Conservation (phyloP, 345 rosid genomes). For the Linum lewisii region DNA sequence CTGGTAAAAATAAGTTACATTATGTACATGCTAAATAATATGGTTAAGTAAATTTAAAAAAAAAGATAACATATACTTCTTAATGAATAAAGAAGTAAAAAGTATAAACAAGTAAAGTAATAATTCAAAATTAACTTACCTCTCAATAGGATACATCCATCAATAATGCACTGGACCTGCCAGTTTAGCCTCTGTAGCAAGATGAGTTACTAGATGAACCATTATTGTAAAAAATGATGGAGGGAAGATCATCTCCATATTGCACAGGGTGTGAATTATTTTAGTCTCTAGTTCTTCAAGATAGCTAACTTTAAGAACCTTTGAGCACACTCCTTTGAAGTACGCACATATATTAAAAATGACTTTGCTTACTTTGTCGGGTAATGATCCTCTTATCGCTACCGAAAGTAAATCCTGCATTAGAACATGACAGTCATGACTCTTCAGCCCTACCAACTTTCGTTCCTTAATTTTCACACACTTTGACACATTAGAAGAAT, state of each 20-base stretch:
- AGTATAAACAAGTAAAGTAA: too few species aligned
- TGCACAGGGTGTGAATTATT: background rate
- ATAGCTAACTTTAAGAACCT: background rate
- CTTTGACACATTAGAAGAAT: background rate
- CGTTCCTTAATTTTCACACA: background rate
- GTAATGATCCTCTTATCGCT: background rate
- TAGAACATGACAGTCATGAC: constrained; percentile 2
- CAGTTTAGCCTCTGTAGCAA: background rate
- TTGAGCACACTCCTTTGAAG: background rate
- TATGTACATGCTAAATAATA: too few species aligned
- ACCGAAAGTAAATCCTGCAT: background rate
- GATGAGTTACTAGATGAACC: background rate
- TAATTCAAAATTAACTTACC: background rate
- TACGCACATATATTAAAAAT: background rate
- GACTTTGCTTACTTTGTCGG: background rate
- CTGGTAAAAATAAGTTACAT: background rate
- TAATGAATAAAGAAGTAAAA: too few species aligned
- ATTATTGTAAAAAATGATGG: background rate
- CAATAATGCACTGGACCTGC: constrained; percentile 4
- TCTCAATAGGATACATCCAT: constrained; percentile 13
- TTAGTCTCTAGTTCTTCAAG: background rate
- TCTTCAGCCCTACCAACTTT: background rate
- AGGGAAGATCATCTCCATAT: background rate
- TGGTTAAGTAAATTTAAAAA: too few species aligned
- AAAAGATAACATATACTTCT: too few species aligned